Conservation (phyloP, 2,329 filamentous ascomycete species). For the Shiraia sp. region DNA sequence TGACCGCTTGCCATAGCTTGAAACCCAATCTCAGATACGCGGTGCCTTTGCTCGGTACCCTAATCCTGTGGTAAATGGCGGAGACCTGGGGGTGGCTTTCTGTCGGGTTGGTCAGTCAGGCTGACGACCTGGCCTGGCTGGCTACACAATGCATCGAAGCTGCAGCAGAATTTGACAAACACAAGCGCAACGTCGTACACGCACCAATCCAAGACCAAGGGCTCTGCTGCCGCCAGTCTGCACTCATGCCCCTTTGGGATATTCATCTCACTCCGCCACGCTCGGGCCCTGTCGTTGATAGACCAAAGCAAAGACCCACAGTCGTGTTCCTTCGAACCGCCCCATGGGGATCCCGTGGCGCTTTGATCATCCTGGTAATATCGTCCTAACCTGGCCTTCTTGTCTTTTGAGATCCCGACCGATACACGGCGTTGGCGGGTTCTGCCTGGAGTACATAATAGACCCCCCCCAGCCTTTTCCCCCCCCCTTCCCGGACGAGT, state of each 20-base stretch:
- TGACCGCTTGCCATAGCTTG: constrained; percentile 18
- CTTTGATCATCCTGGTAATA: constrained; percentile 23
- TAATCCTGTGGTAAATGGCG: too few species aligned
- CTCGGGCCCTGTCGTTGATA: constrained; percentile 21
- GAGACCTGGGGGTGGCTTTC: too few species aligned
- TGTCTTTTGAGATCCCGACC: constrained; percentile 11
- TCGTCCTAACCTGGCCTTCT: constrained; percentile 9
- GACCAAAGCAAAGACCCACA: constrained; percentile 31
- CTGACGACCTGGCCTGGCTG: constrained; percentile 2
- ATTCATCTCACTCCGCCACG: constrained; percentile 26
- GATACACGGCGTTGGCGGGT: constrained; percentile 10
- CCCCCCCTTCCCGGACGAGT: constrained; percentile 17
- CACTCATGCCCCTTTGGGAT: constrained; percentile 14
- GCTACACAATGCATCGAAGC: constrained; percentile 3
- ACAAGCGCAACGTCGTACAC: constrained; percentile 26
- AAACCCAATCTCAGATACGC: constrained; percentile 12
- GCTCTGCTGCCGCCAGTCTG: constrained; percentile 1
- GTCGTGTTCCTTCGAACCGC: constrained; percentile 37
- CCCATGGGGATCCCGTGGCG: constrained; percentile 39
- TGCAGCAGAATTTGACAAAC: constrained; percentile 19
- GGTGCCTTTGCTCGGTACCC: constrained; percentile 7
- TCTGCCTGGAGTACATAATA: constrained; percentile 39
- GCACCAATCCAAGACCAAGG: constrained; percentile 18
- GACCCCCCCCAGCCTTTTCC: constrained; percentile 28
- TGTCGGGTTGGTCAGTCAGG: constrained; percentile 7